These are phyloP conservation scores for Klebsormidium nitens DNA, from an alignment of 139 green algal species.

Conservation along the genomic window DNA sequence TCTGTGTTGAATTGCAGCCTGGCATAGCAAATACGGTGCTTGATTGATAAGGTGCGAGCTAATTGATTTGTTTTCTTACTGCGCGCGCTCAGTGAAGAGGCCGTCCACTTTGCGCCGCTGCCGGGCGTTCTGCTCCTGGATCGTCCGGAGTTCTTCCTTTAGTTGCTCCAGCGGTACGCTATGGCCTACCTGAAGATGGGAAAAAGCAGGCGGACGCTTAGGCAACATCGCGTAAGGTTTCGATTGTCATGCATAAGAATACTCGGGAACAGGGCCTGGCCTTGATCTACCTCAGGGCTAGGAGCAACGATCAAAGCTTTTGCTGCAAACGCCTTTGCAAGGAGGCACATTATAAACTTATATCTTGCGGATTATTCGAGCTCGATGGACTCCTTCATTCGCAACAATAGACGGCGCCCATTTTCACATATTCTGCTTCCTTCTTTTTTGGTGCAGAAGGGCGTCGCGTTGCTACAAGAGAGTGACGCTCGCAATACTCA, in stretches of 20 bases:
- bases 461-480: no score
- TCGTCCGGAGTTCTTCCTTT: not conserved
- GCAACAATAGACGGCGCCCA: no score
- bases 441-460: not conserved
- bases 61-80: not conserved
- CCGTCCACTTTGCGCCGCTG: slow-evolving; percentile 46
- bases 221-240: no score
- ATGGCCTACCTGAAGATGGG: not conserved
- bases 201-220: no score
- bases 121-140: slow-evolving; percentile 54
- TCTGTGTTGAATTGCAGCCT: not conserved
- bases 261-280: not conserved
- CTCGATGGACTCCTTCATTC: no score
- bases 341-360: not conserved
- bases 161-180: not conserved
- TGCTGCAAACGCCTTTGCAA: not conserved
- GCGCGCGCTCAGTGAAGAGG: slow-evolving; percentile 53
- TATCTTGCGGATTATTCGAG: not conserved
- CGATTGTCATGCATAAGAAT: not conserved
- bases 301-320: not conserved
- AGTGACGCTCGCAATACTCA: no score
- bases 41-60: no score
- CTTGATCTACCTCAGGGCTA: not conserved
- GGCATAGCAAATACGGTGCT: no score
- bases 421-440: not conserved